Percentiles rank a stretch among this genome's conserved stretches.
Conservation (phyloP, 208 protist species). For the Leishmania amazonensis region DNA sequence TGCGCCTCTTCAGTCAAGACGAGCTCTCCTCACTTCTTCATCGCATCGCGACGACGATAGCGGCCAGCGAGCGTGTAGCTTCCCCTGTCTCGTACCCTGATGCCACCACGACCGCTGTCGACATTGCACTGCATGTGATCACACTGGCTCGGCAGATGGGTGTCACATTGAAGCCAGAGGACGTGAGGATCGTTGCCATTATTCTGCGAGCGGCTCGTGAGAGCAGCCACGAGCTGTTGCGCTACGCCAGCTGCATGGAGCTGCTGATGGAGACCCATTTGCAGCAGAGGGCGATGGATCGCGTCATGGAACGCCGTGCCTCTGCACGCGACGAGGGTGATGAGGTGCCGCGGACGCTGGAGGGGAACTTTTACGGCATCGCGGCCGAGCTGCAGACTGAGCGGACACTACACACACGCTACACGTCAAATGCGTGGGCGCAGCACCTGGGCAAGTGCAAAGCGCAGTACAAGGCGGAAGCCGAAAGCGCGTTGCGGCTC, state of each 20-base stretch:
- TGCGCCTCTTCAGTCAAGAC: slow-evolving; percentile 48
- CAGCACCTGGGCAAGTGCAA: slow-evolving; percentile 37
- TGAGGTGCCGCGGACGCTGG: slow-evolving; percentile 8
- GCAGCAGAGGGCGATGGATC: slow-evolving; percentile 49
- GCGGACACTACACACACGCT: slow-evolving; percentile 52
- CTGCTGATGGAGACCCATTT: slow-evolving; percentile 63
- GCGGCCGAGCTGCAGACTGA: slow-evolving; percentile 45
- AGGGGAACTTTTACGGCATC: slow-evolving; percentile 46
- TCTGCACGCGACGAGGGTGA: slow-evolving; percentile 6
- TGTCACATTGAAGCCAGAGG: slow-evolving; percentile 34
- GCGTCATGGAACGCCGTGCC: slow-evolving; percentile 37
- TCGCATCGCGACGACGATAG: slow-evolving; percentile 19
- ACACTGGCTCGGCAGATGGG: slow-evolving; percentile 70
- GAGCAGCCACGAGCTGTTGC: slow-evolving; percentile 51
- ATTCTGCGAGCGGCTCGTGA: slow-evolving; percentile 68
- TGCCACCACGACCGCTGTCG: slow-evolving; percentile 45
- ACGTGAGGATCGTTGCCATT: slow-evolving; percentile 45
- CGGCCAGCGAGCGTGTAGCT: slow-evolving; percentile 20
- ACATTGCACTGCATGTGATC: slow-evolving; percentile 64
- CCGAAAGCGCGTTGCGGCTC: slow-evolving; percentile 34
- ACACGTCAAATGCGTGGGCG: slow-evolving; percentile 62
- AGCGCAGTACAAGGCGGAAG: slow-evolving; percentile 32
- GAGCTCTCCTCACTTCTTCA: slow-evolving; percentile 38
- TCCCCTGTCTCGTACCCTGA: slow-evolving; percentile 35
- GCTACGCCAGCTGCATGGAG: slow-evolving; percentile 53